Evolutionary conservation across 2,329 filamentous ascomycete genomes (phyloP), one percentile per base, ranked within the genome.

Genomic region (Trichoderma sp.): DNA sequence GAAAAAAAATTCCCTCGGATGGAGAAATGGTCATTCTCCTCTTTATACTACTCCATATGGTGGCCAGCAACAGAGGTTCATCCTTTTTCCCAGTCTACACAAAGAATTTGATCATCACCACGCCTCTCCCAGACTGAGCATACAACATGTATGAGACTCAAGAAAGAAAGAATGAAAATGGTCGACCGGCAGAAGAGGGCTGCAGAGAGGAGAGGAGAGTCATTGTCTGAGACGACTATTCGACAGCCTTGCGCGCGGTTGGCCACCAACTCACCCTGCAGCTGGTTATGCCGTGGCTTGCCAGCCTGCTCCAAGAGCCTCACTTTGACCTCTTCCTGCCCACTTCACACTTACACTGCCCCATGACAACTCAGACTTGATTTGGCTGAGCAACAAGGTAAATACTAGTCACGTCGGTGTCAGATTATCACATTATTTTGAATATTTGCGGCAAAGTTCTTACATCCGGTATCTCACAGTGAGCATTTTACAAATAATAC

Each of bases 361-460:
- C 34, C 26, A 18, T 46, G 28, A 24, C 61, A 30, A 16, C 34
- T 52, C 26, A 34, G 26, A 28, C 52, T 37, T 32, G 52, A 21
- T 32, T 26, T 46, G 32, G 26, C 51, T 26, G 26, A 14, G 11
- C 54, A 58, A 3, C 28, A 59, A 49, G 54, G 52, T 21, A 66
- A 59, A 26, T 37, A 59, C 54, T 28, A 52, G 39, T 39, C 28
- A 18, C 32, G 51, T n/a, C 24, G 49, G 51, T 32, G 43, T 21
- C 51, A 66, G 28, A 52, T 49, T 21, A 28, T 49, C 63, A 59
- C 51, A 37, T 49, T 43, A 28, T 52, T 59, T 30, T 58, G 16
- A 7, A 59, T n/a, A 2, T 59, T 43, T 66, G 63, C 26, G 63
- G 63, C 30, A 39, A 54, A 66, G n/a, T 66, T 66, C 39, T 59